Evolutionary conservation across 129 eudicot genomes (phyloP).

Genomic region (Centrapalus pauciflorus): DNA sequence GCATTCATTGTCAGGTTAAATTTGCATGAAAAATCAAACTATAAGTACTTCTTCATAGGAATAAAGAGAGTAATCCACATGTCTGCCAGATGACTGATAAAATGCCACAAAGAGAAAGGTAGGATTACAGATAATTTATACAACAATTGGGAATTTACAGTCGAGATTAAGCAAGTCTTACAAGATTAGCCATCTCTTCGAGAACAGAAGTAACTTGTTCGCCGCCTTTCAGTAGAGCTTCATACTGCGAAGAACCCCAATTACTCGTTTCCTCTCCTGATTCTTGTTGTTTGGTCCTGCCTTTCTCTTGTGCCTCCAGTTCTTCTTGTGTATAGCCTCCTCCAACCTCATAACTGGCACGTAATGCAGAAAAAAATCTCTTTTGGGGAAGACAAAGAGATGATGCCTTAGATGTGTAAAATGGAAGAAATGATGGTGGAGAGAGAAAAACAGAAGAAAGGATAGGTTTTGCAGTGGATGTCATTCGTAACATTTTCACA

Average conservation of each 20-base stretch:
- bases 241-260: constrained; percentile 48
- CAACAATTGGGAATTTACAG: not conserved
- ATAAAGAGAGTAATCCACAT: not conserved
- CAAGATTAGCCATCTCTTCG: constrained; percentile 86
- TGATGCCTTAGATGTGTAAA: constrained; percentile 2
- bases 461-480: constrained; percentile 20
- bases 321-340: constrained; percentile 59
- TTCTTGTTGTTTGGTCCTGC: constrained; percentile 3
- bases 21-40: not conserved
- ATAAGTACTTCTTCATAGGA: not conserved
- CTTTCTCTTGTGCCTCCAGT: constrained; percentile 26
- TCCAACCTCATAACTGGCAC: constrained; percentile 50
- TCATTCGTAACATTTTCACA: constrained; percentile 13
- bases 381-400: constrained; percentile 8
- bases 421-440: not conserved
- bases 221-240: constrained; percentile 87
- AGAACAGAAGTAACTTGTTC: constrained; percentile 96
- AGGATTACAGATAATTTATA: not conserved
- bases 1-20: too few relatives aligned
- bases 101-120: constrained; percentile 11
- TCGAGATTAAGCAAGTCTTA: constrained; percentile 28
- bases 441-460: constrained; percentile 1
- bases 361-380: not conserved
- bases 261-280: constrained; percentile 5
- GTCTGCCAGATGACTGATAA: constrained; percentile 29